Evolutionary conservation across 2,329 filamentous ascomycete genomes (phyloP).

Genomic region (Stemphylium beticola): DNA sequence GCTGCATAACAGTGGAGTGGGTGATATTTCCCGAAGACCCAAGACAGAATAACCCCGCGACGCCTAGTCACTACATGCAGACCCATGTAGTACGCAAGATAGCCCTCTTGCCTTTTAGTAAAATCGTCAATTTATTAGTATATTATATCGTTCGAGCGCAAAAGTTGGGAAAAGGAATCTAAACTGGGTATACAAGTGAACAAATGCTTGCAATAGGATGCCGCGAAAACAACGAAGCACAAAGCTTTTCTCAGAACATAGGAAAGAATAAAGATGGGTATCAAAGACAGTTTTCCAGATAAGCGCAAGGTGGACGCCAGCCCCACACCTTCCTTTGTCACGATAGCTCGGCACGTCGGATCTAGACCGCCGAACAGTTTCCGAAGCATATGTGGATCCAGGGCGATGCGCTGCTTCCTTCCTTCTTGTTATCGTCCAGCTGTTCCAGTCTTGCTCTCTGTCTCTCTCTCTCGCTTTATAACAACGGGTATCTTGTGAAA

Average conservation of each 20-base stretch:
- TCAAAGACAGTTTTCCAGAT: slow-evolving; percentile 6
- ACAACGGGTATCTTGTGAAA: slow-evolving; percentile 11
- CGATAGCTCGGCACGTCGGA: slow-evolving; percentile 5
- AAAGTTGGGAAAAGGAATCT: background rate
- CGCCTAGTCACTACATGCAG: background rate
- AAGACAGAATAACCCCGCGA: slow-evolving; percentile 5
- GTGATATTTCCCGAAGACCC: slow-evolving; percentile 17
- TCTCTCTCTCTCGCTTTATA: slow-evolving; percentile 1
- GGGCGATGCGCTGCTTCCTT: background rate
- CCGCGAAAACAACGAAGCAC: background rate
- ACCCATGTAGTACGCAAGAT: too few relatives aligned
- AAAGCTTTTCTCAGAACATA: slow-evolving; percentile 8
- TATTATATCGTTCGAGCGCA: background rate
- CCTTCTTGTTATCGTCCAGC: background rate
- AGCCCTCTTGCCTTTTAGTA: too few relatives aligned
- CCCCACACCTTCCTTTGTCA: slow-evolving; percentile 15
- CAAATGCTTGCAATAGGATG: slow-evolving; percentile 1
- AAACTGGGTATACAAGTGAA: slow-evolving; percentile 10
- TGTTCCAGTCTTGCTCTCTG: background rate
- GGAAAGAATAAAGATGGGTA: slow-evolving; percentile 13
- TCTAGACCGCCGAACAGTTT: slow-evolving; percentile 7
- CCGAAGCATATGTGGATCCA: slow-evolving; percentile 6
- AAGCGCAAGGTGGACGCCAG: background rate
- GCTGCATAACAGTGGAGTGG: slow-evolving; percentile 8
- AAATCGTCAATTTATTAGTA: slow-evolving; percentile 8